Base-by-base conservation (phyloP, 257 asterid genomes). In the Nicotiana paniculata region DNA sequence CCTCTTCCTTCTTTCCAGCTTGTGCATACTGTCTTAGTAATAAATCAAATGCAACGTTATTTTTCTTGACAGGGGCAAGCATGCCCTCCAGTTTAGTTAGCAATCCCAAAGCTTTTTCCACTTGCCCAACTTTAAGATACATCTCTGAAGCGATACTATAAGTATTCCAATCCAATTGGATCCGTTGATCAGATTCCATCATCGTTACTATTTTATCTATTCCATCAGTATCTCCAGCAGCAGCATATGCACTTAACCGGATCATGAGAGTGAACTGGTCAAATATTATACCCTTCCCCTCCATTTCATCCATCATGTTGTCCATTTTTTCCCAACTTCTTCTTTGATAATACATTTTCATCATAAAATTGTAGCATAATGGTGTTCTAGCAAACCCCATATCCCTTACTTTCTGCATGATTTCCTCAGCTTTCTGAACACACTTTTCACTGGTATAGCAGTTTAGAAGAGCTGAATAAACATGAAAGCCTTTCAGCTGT, bases 381-480 rank as follows among this genome's bases (percentile, higher is more conserved):
- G 96, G 90, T 65, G 84, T 86, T 58, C 58, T 80, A 81, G 82
- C 90, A 81, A 67, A 85, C 79, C 96, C 92, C 80, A 86, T 83
- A 58, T 88, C 96, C 79, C 86, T 86, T 83, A 88, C 83, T 82
- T 87, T 89, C 87, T 90, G 93, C 96, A 92, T 87, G 43, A 84
- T 51, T 12, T 88, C 84, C 80, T 93, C 97, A 3, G 98, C 96
- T 88, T 92, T 90, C 55, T 88, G 95, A 77, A 90, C 89, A 39
- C 85, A 81, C 70, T 82, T 89, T n/a, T 90, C 89, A 2, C 81
- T 63, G 51, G 89, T 84, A 57, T 88, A 92, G 89, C 97, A 92
- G 91, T 89, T 93, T 17, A 93, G 93, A 62, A 93, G 92, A 51
- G 93, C 80, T 69, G 88, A 86, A 75, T 91, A 84, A 33, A 80